Evolutionary conservation across 1,139 yeast genomes (phyloP).

Genomic region (Scheffersomyces cryptocercus): DNA sequence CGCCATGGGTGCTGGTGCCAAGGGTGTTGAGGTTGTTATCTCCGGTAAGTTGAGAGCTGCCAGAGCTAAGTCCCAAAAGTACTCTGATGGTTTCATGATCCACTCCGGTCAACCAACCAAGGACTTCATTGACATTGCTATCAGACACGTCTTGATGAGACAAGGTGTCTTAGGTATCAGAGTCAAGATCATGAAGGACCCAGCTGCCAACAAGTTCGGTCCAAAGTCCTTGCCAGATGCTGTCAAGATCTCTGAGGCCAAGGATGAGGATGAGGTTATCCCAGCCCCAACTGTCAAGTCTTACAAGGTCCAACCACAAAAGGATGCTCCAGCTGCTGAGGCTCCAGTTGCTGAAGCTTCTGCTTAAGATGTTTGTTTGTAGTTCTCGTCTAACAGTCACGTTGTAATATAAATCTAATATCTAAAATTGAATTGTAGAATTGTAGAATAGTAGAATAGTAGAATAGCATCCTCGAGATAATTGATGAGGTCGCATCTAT

Average conservation of each 20-base stretch:
- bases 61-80: slow-evolving; percentile 99
- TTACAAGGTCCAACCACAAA: slow-evolving; percentile 49
- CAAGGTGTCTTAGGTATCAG: slow-evolving; percentile 99
- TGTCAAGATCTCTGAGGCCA: slow-evolving; percentile 93
- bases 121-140: slow-evolving; percentile 97
- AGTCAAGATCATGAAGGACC: slow-evolving; percentile 99
- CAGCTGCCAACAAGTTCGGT: slow-evolving; percentile 87
- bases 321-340: slow-evolving; percentile 36
- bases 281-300: slow-evolving; percentile 84
- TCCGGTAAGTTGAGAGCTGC: slow-evolving; percentile 99
- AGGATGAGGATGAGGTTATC: slow-evolving; percentile 84
- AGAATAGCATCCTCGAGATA: neutral
- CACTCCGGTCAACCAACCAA: slow-evolving; percentile 99
- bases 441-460: neutral
- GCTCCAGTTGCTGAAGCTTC: slow-evolving; percentile 28
- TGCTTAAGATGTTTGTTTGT: slow-evolving; percentile 24
- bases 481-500: neutral
- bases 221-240: slow-evolving; percentile 95
- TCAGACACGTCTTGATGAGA: slow-evolving; percentile 99
- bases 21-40: slow-evolving; percentile 99
- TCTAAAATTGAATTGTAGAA: neutral
- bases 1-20: slow-evolving; percentile 99
- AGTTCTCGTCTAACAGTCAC: neutral
- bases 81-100: slow-evolving; percentile 99
- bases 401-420: neutral